Evolutionary conservation across 345 rosid genomes (phyloP).

Genomic region (Corchorus olitorius): DNA sequence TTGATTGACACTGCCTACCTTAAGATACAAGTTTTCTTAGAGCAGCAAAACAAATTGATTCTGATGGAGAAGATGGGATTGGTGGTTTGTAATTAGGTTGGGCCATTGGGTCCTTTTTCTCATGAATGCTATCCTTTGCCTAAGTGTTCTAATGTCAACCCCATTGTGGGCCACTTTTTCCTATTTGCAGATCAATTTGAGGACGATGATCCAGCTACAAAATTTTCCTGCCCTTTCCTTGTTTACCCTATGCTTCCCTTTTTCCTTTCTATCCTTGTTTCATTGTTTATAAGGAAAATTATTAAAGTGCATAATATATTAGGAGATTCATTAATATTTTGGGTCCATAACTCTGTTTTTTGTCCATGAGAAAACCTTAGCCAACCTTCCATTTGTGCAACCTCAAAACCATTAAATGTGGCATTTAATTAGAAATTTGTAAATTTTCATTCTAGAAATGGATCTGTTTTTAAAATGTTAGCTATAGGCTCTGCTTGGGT

Average conservation of each 20-base stretch:
- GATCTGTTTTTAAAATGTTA: background rate
- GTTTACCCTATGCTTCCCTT: background rate
- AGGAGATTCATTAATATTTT: background rate
- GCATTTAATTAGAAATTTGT: no score
- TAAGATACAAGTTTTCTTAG: background rate
- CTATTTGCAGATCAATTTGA: background rate
- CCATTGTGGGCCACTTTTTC: background rate
- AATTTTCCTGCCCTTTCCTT: background rate
- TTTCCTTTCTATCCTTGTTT: background rate
- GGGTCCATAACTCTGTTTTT: background rate
- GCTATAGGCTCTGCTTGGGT: no score
- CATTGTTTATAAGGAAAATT: no score
- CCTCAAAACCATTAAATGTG: no score
- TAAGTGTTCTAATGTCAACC: background rate
- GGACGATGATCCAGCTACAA: background rate
- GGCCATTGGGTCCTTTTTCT: background rate
- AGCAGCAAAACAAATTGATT: no score
- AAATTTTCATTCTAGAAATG: background rate
- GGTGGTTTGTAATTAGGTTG: background rate
- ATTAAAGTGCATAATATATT: no score
- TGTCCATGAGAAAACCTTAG: background rate
- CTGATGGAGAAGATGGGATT: background rate
- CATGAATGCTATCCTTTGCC: background rate
- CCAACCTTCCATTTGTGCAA: no score
- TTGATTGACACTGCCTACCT: background rate